Base-by-base conservation (phyloP, 306 rosid species). In the Quillaja saponaria region DNA sequence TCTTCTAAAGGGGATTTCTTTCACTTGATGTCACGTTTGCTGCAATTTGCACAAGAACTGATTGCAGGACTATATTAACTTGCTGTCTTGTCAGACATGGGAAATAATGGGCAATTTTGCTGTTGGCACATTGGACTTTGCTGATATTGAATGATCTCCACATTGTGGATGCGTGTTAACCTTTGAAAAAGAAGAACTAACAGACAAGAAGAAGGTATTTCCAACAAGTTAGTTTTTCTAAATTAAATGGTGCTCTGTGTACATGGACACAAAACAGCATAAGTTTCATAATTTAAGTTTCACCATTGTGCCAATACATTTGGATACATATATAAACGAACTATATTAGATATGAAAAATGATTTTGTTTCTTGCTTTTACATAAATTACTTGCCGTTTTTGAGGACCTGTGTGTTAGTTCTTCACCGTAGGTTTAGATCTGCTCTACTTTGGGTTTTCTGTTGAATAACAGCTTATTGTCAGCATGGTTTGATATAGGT, bases 11-110 rank as follows among this genome's bases (percentile, higher is more conserved):
- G 99, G 99, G 10, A 87, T 92, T 80, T 81, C 96, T 47, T 92
- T 88, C 68, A 92, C 98, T 44, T 77, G 98, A 92, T 78, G 95
- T 95, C 64, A 86, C 88, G 65, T 92, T 68, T 70, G 96, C 95
- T 33, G 94, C 98, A n/a, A 82, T 92, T 71, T 92, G 96, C 74
- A 89, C 98, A 7, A 82, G 98, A 67, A 91, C 87, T 58, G 98
- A 92, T 68, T 92, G 98, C 76, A 92, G 80, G 98, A 89, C 80
- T 84, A 86, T 58, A 55, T 92, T 28, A 88, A 89, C 81, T 80
- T 92, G 50, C 69, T 92, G 49, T 88, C 98, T 55, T 89, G 98
- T 82, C 88, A 89, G 56, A 68, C 95, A 7, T 92, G 98, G 98
- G 98, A 92, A 79, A 81, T 86, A 47, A 88, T 92, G 95, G 98